Base-by-base conservation (phyloP, 1,284 basidiomycete genomes). In the Malassezia equina region DNA sequence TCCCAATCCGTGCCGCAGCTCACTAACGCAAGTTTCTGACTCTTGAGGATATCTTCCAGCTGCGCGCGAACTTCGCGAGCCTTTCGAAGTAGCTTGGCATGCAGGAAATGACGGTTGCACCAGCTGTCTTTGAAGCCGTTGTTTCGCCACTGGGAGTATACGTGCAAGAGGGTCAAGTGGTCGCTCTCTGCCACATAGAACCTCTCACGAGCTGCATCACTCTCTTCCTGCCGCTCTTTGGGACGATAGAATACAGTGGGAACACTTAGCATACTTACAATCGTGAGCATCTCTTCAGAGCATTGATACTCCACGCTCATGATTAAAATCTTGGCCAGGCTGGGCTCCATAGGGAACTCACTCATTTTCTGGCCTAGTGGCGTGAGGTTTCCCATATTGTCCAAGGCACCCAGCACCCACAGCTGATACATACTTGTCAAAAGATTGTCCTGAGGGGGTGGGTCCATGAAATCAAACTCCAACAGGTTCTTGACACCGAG, bases 401-500 rank as follows among this genome's bases (percentile, higher is more conserved):
- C 90, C 8, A 99, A 80, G 2, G 94, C 94, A 33, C 90, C 90
- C 13, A 98, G 84, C 4, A 95, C 90, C 93, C 94, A 99, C 21
- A 99, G 83, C 76, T 96, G 91, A 75, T 96, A 96, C 91, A 96
- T 96, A 2, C 90, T 94, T 74, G 94, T 95, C 21, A 75, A 51
- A 28, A 75, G 65, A 47, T 75, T 76, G 44, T 76, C 80, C 68
- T 82, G 81, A 5, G 77, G 78, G 0, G 94, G 94, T 3, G 94
- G 94, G 75, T 96, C 94, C 83, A 99, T 88, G 74, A 98, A 99
- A 77, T 98, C 93, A 73, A 99, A 99, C 55, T 91, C 90, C 65
- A 98, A 87, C 51, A 98, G 82, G 73, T 98, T 83, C 82, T 84
- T 91, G 78, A 78, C 96, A 25, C 93, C 94, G 13, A 99, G 79